A percentile compares a stretch with the other conserved stretches of the same genome.
These are phyloP conservation scores for Lobosporangium transversale DNA, from an alignment of 192 early-diverging fungal genomes.

Conservation along the genomic window DNA sequence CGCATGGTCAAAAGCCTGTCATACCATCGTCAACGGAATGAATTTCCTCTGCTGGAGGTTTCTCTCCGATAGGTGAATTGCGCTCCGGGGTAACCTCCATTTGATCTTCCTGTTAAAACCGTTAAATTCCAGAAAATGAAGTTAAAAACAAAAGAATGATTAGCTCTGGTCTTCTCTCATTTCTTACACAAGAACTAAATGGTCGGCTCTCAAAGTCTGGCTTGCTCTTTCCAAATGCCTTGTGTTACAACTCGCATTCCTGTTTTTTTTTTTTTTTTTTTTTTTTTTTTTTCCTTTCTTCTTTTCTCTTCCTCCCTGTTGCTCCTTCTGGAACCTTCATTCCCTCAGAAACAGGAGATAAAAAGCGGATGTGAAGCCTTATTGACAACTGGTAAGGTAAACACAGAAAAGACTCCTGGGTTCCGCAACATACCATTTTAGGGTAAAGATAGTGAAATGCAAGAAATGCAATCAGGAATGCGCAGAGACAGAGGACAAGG, in stretches of 20 bases:
- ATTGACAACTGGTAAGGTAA: no score
- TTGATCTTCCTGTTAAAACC: constrained; percentile 33
- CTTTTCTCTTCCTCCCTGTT: neutral
- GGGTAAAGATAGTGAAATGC: constrained; percentile 30
- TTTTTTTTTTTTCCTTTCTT: neutral
- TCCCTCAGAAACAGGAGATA: no score
- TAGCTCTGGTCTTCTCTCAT: neutral
- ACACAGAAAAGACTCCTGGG: no score
- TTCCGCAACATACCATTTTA: constrained; percentile 44
- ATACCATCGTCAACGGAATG: constrained; percentile 46
- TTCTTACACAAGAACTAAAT: no score
- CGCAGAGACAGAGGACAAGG: constrained; percentile 37
- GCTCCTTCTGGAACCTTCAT: neutral
- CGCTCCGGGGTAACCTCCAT: constrained; percentile 48
- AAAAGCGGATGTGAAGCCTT: no score
- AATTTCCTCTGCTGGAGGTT: constrained; percentile 35
- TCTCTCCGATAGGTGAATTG: constrained; percentile 35
- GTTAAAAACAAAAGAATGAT: neutral
- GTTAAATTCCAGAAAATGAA: no score
- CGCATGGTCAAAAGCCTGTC: neutral
- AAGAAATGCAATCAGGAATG: constrained; percentile 23
- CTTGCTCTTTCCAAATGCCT: neutral
- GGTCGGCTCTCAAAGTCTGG: no score
- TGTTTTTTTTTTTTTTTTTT: constrained; percentile 1
- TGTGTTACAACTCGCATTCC: neutral